These are phyloP conservation scores for Auricularia heimuer DNA, from an alignment of 768 basidiomycete genomes.

Conservation along the genomic window DNA sequence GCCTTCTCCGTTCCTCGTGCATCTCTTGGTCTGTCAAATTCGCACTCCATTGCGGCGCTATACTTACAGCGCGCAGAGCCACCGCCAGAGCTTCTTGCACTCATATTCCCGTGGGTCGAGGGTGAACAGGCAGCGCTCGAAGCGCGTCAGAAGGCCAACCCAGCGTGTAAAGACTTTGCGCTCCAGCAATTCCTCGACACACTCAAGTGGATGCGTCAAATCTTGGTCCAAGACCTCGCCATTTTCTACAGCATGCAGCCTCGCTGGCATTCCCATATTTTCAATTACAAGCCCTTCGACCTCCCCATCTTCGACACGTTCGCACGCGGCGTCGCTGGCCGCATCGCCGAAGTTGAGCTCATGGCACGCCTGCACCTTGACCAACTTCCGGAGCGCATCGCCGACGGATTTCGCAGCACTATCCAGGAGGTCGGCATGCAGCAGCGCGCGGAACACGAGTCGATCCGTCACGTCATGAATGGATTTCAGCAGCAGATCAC, in stretches of 20 bases:
- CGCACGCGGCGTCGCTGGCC: constrained; percentile 7
- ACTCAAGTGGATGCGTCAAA: constrained; percentile 15
- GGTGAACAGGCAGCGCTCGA: constrained; percentile 11
- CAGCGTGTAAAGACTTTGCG: constrained; percentile 16
- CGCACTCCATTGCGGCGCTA: background rate
- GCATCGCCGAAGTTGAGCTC: constrained; percentile 14
- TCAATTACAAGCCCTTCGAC: too few species aligned
- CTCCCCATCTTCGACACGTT: constrained; percentile 15
- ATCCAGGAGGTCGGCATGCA: too few species aligned
- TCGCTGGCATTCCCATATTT: constrained; percentile 20
- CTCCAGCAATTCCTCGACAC: constrained; percentile 20
- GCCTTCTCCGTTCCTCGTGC: constrained; percentile 18
- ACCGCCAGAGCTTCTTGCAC: constrained; percentile 10
- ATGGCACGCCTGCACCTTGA: constrained; percentile 12
- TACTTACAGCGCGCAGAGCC: constrained; percentile 11
- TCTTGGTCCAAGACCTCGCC: constrained; percentile 29
- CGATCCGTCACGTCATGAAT: too few species aligned
- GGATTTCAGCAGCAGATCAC: too few species aligned
- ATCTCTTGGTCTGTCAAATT: constrained; percentile 14
- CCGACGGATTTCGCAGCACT: constrained; percentile 7
- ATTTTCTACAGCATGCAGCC: constrained; percentile 13
- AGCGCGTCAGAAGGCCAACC: background rate
- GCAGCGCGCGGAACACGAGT: too few species aligned
- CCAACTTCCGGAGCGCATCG: constrained; percentile 17
- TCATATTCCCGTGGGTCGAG: constrained; percentile 23